These are phyloP conservation scores for Pichia sp. DNA, from an alignment of 1,139 yeast genomes.

Conservation along the genomic window DNA sequence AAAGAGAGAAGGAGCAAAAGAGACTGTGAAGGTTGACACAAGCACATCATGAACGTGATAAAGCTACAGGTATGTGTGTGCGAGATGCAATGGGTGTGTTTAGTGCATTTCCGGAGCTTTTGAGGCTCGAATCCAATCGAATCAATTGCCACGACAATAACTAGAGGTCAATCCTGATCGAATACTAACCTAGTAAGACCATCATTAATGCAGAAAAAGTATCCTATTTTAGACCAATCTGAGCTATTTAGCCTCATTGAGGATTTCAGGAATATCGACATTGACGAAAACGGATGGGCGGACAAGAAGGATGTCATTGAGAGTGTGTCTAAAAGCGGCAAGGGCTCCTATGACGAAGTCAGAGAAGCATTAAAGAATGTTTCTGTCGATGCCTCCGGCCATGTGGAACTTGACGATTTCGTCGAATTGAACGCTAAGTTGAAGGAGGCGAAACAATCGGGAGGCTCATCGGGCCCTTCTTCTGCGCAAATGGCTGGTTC, in stretches of 20 bases:
- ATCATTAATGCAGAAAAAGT: slow-evolving; percentile 53
- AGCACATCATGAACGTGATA: slow-evolving; percentile 14
- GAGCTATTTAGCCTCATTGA: slow-evolving; percentile 83
- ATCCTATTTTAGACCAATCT: slow-evolving; percentile 79
- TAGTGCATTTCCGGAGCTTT: not conserved
- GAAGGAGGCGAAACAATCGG: slow-evolving; percentile 32
- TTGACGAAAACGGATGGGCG: slow-evolving; percentile 93
- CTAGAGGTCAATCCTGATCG: not conserved
- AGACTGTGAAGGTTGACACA: not conserved
- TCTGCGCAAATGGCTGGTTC: slow-evolving; percentile 1
- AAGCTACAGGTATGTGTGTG: slow-evolving; percentile 16
- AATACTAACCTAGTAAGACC: not conserved
- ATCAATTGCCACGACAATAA: too few relatives aligned
- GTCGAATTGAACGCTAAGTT: slow-evolving; percentile 79
- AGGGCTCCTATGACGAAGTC: slow-evolving; percentile 83
- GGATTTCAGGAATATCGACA: slow-evolving; percentile 73
- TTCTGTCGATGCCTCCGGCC: slow-evolving; percentile 94
- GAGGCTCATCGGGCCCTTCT: not conserved
- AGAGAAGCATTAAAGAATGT: slow-evolving; percentile 89
- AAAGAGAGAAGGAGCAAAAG: too few relatives aligned
- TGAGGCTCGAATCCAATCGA: too few relatives aligned
- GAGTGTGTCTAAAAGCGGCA: slow-evolving; percentile 73
- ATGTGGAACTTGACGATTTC: slow-evolving; percentile 92
- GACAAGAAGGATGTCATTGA: slow-evolving; percentile 89
- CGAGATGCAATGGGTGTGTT: not conserved